phyloP scores from a whole-genome alignment of 202 grass and related monocot genomes.

The Bolboschoenoplectus hybrid region DNA sequence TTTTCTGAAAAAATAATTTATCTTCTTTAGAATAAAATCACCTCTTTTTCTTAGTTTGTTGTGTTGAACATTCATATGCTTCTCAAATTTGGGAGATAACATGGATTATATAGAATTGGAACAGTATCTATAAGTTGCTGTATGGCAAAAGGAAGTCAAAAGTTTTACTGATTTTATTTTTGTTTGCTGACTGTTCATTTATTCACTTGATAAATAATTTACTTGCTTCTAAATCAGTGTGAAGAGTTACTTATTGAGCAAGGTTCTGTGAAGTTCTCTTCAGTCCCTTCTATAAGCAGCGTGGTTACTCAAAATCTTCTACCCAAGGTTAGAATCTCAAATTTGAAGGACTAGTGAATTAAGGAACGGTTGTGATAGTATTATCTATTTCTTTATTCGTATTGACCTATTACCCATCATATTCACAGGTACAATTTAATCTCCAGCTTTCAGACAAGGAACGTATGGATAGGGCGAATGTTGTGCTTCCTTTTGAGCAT shows the following conservation, averaged over 20 bases:
- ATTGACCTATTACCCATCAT: slow-evolving; percentile 26
- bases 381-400: slow-evolving; percentile 4
- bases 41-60: not conserved
- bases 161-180: not conserved
- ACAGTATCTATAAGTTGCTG: not conserved
- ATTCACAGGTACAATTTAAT: slow-evolving; percentile 87
- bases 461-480: slow-evolving; percentile 73
- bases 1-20: not conserved
- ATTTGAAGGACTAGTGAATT: slow-evolving; percentile 9
- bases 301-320: slow-evolving; percentile 70
- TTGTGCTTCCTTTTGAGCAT: slow-evolving; percentile 94
- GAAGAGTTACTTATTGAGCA: slow-evolving; percentile 71
- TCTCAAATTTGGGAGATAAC: not conserved
- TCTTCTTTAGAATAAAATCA: slow-evolving; percentile 12
- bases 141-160: slow-evolving; percentile 1
- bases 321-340: slow-evolving; percentile 67
- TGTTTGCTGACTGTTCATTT: not conserved
- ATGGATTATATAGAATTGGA: not conserved
- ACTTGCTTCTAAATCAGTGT: slow-evolving; percentile 38
- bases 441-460: slow-evolving; percentile 92
- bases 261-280: slow-evolving; percentile 65
- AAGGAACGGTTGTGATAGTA: not conserved
- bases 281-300: slow-evolving; percentile 47
- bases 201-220: slow-evolving; percentile 1
- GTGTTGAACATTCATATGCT: slow-evolving; percentile 27